Base-by-base conservation (phyloP, 768 basidiomycete genomes). In the Chalciporus piperatus region DNA sequence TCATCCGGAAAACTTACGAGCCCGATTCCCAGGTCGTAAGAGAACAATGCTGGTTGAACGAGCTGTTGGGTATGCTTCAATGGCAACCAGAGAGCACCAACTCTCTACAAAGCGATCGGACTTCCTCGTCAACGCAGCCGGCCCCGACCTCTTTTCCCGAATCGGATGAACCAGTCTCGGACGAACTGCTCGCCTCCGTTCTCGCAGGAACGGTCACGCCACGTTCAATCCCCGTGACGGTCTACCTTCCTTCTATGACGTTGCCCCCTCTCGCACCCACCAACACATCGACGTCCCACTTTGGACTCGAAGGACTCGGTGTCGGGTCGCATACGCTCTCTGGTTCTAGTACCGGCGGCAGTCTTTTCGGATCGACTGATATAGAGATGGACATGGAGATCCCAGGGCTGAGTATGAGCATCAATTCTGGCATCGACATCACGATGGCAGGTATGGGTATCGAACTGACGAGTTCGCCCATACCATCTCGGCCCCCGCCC, bases 41-140 rank as follows among this genome's bases (percentile, higher is more conserved):
- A 52, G 89, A 92, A 54, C 90, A 92, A 68, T 87, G 85, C 59
- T 92, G 90, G 90, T 61, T 92, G 16, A 92, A 92, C 60, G 86
- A 87, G 59, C 76, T 77, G n/a, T 66, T 92, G 19, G 60, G 71
- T 4, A 75, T 78, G 41, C 82, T 79, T 41, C 68, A 78, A 12
- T 92, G 90, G 89, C 66, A 68, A 23, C 74, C 81, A 4, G 87
- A 89, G 22, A 41, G 25, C 33, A 44, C 41, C 30, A 13, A 28
- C 20, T 27, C 46, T 11, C 40, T 48, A 19, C 55, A 48, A 39
- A 54, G 7, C 19, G 41, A 46, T 20, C 47, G 52, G 42, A 47
- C 40, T 16, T 35, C 27, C 2, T 28, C 48, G 9, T 19, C 47
- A 11, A 10, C n/a, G 9, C 44, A 35, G 12, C 25, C 22, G 19